Evolutionary conservation across 129 eudicot genomes (phyloP), one percentile per base, ranked within the genome.

Genomic region (Artemisia annua): DNA sequence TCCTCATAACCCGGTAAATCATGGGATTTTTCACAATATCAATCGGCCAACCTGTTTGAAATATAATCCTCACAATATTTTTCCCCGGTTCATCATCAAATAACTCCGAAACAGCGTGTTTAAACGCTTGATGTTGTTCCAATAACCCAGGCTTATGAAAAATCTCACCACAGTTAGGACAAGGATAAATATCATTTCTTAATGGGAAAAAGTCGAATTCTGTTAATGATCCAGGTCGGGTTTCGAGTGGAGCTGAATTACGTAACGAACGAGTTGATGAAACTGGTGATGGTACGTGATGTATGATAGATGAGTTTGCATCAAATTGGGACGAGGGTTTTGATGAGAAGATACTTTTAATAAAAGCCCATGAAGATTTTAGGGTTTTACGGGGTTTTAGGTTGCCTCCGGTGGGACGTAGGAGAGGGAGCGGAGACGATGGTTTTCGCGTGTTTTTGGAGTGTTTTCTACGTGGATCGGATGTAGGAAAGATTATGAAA

Each of bases 91-190:
- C 96, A 1, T 84, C 87, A 9, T 92, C 96, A 4, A 64, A 39
- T 3, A 89, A 88, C 79, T 92, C 98, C 66, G 96, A 92, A 3
- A 92, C 84, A 0, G 95, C 96, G 79, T 92, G 98, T 60, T 85
- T 85, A 39, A 80, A 48, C 4, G 94, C 72, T 59, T 74, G 87
- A 46, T 92, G 98, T 0, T 80, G 96, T 17, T 89, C 94, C 3
- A 92, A 91, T 43, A 73, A 73, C n/a, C 73, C 77, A 6, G 86
- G 81, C 7, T 80, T 74, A 5, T 68, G 94, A 62, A 92, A 87
- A 18, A 92, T 69, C 62, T 92, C 98, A 2, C 98, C 98, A 56
- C 98, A 91, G 4, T 77, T 19, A 0, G 92, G 72, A 63, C 97
- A 91, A 0, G 97, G 97, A 79, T 82, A 76, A 62, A 91, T 86